Percentiles rank a stretch among this genome's conserved stretches.
Evolutionary conservation across 2,329 filamentous ascomycete species (phyloP).

Genomic region (Paracoccidioides lutzii): DNA sequence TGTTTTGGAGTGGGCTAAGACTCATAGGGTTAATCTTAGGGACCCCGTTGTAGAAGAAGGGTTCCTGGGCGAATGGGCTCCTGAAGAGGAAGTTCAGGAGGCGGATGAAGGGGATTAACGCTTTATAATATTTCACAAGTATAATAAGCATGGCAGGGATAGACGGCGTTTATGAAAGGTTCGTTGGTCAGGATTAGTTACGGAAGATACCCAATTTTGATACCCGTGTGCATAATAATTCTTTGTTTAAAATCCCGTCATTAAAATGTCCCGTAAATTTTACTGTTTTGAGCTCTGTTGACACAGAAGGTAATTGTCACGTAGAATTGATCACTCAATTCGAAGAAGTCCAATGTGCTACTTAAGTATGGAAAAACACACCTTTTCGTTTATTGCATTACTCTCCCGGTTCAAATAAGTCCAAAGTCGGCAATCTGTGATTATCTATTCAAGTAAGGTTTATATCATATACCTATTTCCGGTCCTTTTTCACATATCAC

Average conservation of each 20-base stretch:
- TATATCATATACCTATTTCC: neutral
- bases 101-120: constrained; percentile 18
- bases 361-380: neutral
- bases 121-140: constrained; percentile 6
- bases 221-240: neutral
- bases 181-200: neutral
- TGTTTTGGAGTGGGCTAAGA: constrained; percentile 54
- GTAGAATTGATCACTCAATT: neutral
- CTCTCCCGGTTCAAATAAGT: neutral
- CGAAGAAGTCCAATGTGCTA: neutral
- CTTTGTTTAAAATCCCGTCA: neutral
- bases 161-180: constrained; percentile 4
- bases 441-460: neutral
- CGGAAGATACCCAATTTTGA: neutral
- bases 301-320: neutral
- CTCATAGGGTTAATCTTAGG: constrained; percentile 49
- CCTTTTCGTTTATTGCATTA: constrained; percentile 1
- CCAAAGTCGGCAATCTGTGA: neutral
- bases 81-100: constrained; percentile 19
- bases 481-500: constrained; percentile 14
- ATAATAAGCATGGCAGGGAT: constrained; percentile 1
- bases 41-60: constrained; percentile 60
- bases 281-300: no score
- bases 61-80: constrained; percentile 57
- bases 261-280: no score